Evolutionary conservation across 2,329 filamentous ascomycete species (phyloP), one percentile per base, ranked within the genome.

Genomic region (Calcarisporium arbuscula): DNA sequence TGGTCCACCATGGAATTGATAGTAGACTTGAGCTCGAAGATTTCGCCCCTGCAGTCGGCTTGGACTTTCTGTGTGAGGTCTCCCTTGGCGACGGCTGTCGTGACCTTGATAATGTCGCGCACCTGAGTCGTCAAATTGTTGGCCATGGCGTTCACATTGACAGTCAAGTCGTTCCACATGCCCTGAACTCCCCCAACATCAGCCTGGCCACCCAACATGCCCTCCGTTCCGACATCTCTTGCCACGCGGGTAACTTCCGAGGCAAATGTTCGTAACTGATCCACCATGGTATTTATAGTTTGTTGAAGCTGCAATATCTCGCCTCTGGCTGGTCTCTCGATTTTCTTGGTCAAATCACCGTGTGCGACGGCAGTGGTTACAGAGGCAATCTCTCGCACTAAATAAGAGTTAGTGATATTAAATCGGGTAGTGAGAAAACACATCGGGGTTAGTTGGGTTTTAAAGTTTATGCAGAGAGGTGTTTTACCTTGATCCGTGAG

Each of bases 1-100:
- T 95, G 92, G 58, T 95, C 92, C 47, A 98, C 90, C 90, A 98
- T 98, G 57, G 85, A 92, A 64, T 98, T 98, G 69, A 96, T 98
- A 30, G 92, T 96, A 40, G 88, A 89, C 64, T 98, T 98, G 54
- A 98, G 82, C 66, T 85, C 87, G 56, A 80, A 84, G 52, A 89
- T 96, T 71, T 90, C 92, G 61, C 84, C 94, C 66, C 81, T 84
- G 63, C 85, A 90, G 53, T 86, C 87, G 41, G 89, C 89, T 60
- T 94, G 87, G 25, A 98, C 90, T 61, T 95, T 95, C 61, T 95
- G 90, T 32, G 89, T 95, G 50, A 98, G 72, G 58, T 98, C 92
- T 63, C 90, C 90, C 62, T 79, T 80, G 49, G 79, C 79, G 46
- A 83, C 79, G 41, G 79, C 79, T 20, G 79, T 83, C 20, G 79